These are phyloP conservation scores for Corchorus olitorius DNA, from an alignment of 345 rosid species.

Conservation along the genomic window DNA sequence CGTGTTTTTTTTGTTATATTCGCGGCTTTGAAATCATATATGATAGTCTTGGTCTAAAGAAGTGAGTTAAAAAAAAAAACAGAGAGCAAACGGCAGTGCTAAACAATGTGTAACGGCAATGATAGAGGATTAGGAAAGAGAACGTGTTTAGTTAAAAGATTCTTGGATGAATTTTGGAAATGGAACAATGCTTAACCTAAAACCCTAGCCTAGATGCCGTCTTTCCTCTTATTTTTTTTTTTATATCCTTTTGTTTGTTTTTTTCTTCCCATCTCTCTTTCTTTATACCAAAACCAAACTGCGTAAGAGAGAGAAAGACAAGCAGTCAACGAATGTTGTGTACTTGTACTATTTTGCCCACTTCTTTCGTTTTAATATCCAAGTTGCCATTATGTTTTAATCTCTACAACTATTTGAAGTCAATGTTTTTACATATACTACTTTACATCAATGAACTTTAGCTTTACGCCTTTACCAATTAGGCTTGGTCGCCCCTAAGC, in stretches of 20 bases:
- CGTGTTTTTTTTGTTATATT: too few species aligned
- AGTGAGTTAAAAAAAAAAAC: not conserved
- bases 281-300: not conserved
- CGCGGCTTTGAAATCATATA: too few species aligned
- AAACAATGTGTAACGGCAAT: slow-evolving; percentile 18
- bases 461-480: not conserved
- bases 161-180: slow-evolving; percentile 4
- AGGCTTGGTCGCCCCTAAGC: not conserved
- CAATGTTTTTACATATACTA: not conserved
- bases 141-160: slow-evolving; percentile 33
- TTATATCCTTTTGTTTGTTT: not conserved
- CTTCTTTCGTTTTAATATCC: not conserved
- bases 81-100: not conserved
- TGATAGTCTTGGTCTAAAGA: not conserved
- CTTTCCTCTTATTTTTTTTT: not conserved
- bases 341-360: not conserved
- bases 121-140: not conserved
- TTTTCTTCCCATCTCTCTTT: not conserved
- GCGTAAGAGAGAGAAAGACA: not conserved
- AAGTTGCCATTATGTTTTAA: not conserved
- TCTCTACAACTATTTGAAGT: not conserved
- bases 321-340: not conserved
- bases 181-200: slow-evolving; percentile 1
- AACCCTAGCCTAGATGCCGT: slow-evolving; percentile 30
- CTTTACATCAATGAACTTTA: too few species aligned